Conservation (phyloP, 2,329 filamentous ascomycete species). For the Trichophyton benhamiae region DNA sequence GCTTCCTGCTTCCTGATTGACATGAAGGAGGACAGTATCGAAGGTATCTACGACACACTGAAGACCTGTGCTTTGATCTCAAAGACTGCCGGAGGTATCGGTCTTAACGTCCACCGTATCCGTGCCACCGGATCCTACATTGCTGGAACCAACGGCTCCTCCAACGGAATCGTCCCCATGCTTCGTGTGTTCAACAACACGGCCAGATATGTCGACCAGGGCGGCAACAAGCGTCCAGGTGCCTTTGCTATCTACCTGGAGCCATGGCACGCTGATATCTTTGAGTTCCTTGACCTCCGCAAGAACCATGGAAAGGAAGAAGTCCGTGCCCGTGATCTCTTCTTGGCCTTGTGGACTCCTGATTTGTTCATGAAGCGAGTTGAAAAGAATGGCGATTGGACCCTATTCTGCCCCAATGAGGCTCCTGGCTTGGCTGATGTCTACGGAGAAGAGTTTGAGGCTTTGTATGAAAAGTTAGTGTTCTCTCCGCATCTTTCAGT, state of each 20-base stretch:
- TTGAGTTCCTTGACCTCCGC: conserved; percentile 90
- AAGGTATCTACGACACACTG: conserved; percentile 96
- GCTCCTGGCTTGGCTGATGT: conserved; percentile 89
- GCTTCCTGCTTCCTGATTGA: conserved; percentile 98
- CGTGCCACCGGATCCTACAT: conserved; percentile 97
- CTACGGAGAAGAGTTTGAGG: conserved; percentile 95
- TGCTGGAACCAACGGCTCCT: conserved; percentile 92
- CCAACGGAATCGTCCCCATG: conserved; percentile 96
- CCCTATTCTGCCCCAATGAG: conserved; percentile 95
- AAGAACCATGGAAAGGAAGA: conserved; percentile 99
- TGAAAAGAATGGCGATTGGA: conserved; percentile 93
- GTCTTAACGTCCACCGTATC: conserved; percentile 91
- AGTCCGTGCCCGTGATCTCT: conserved; percentile 88
- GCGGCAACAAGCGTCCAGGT: conserved; percentile 97
- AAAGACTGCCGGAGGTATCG: conserved; percentile 97
- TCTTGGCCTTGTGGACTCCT: conserved; percentile 96
- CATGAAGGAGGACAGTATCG: conserved; percentile 99
- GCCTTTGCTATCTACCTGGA: conserved; percentile 98
- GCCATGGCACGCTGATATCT: conserved; percentile 97
- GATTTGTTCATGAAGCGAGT: conserved; percentile 99
- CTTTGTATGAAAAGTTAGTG: conserved; percentile 61
- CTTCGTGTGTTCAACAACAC: conserved; percentile 99
- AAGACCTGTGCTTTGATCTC: conserved; percentile 99
- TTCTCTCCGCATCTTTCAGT: not conserved
- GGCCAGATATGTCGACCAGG: conserved; percentile 94